Evolutionary conservation across 163 green algal species (phyloP), one percentile per base, ranked within the genome.

Genomic region (Volvox carteri): DNA sequence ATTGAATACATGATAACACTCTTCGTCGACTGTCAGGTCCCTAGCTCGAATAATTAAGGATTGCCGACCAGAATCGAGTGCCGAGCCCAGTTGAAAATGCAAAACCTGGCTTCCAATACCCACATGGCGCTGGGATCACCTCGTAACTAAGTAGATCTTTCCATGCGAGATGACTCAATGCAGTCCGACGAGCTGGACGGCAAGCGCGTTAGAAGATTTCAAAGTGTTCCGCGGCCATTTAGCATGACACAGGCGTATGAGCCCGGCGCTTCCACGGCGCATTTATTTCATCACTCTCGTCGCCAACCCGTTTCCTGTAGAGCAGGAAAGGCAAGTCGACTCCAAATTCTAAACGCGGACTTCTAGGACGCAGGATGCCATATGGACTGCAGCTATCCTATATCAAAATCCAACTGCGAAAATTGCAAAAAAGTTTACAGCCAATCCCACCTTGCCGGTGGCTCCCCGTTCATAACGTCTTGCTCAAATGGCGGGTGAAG

Each of bases 221-320:
- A 65, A 65, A 60, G 16, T 16, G 12, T 72, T 19, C 18, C 65
- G 33, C 3, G 35, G 35, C 11, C 37, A 37, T 7, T 80, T 28
- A 80, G 41, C 73, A 80, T 6, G 70, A 58, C 39, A 80, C 73
- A 21, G 73, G 73, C 52, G 73, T 18, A 30, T 84, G 75, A 50
- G 75, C 35, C 9, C 75, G 75, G 6, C 75, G 48, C 50, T 84
- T 84, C 75, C 75, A 84, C 1, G 75, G 70, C 12, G 33, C 75
- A 37, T 70, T 84, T 18, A 41, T 7, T 50, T 84, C 12, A 11
- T 14, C 42, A 28, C 14, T 25, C 7, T 86, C 79, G 42, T 76
- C 79, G 44, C 60, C 62, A 28, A 56, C 56, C 19, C 79, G 79
- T 35, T 86, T 86, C 62, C 79, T 86, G 79, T 28, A 37, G 60